Evolutionary conservation across 441 rosid genomes (phyloP).

Genomic region (Brassica balearica): DNA sequence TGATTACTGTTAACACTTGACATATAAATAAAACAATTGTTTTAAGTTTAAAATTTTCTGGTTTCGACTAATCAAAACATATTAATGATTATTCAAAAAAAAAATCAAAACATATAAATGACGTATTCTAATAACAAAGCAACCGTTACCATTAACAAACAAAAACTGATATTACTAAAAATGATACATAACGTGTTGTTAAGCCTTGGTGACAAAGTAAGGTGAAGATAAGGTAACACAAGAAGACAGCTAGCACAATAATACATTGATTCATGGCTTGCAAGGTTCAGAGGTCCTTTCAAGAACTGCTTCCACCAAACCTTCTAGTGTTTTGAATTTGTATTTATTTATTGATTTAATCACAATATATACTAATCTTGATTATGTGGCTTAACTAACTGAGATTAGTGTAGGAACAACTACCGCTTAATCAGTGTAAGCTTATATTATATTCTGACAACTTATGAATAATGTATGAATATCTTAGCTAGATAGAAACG

Average conservation of each 20-base stretch:
- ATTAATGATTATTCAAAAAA: neutral
- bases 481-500: constrained; percentile 1
- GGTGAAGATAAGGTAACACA: constrained; percentile 33
- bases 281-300: constrained; percentile 56
- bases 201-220: constrained; percentile 52
- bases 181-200: constrained; percentile 18
- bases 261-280: constrained; percentile 33
- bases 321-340: neutral
- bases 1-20: neutral
- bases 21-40: neutral
- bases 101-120: constrained; percentile 5
- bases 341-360: constrained; percentile 13
- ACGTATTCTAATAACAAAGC: constrained; percentile 37
- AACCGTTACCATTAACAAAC: constrained; percentile 19
- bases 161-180: constrained; percentile 9
- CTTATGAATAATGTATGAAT: neutral
- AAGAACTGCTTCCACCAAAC: constrained; percentile 56
- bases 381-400: constrained; percentile 42
- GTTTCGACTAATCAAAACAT: constrained; percentile 10
- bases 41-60: neutral
- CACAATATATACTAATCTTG: constrained; percentile 29
- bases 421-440: constrained; percentile 10
- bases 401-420: constrained; percentile 38
- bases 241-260: constrained; percentile 33
- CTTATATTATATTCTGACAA: constrained; percentile 16